These are phyloP conservation scores for Starmerella floris DNA, from an alignment of 805 yeast species.

Conservation along the genomic window DNA sequence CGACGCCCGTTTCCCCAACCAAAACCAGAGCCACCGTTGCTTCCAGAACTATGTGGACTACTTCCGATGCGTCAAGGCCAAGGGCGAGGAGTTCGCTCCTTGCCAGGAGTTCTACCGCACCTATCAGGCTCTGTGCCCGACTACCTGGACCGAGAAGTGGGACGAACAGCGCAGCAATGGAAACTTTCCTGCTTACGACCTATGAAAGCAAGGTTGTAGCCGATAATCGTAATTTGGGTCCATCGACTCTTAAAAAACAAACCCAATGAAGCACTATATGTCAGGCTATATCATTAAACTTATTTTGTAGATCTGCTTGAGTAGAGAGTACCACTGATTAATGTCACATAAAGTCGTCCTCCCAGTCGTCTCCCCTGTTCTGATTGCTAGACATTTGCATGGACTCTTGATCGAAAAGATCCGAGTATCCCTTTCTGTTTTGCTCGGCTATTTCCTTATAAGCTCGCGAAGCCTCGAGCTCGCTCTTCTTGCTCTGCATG, in stretches of 20 bases:
- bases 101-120: conserved; percentile 91
- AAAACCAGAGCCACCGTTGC: conserved; percentile 96
- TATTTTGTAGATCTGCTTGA: no score
- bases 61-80: conserved; percentile 90
- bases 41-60: conserved; percentile 96
- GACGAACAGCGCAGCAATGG: conserved; percentile 38
- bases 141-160: conserved; percentile 31
- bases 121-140: conserved; percentile 50
- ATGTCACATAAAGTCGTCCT: conserved; percentile 46
- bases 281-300: no score
- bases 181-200: conserved; percentile 36
- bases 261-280: no score
- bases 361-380: conserved; percentile 40
- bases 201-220: no score
- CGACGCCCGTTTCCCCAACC: conserved; percentile 92
- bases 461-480: conserved; percentile 26
- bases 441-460: conserved; percentile 25
- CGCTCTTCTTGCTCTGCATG: conserved; percentile 31
- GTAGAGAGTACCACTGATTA: no score
- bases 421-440: conserved; percentile 36
- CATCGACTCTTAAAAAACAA: no score
- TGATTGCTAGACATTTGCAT: conserved; percentile 35
- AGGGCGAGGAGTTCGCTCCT: conserved; percentile 97
- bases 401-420: conserved; percentile 37
- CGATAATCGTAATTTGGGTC: no score